Base-by-base conservation (phyloP, 331 rosid genomes). In the Acacia pycnantha region DNA sequence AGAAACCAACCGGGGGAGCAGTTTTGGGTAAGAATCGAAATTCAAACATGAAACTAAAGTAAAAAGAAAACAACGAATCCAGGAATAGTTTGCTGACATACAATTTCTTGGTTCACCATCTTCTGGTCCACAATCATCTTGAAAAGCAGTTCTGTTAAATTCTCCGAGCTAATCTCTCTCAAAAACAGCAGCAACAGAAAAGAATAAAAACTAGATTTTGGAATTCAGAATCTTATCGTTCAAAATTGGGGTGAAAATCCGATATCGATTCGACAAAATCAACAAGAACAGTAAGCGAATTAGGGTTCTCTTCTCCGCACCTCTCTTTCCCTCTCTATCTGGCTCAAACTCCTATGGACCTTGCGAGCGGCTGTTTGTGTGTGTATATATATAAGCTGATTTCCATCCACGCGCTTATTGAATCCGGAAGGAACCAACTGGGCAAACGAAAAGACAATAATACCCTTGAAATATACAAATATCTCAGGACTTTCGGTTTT, bases 71-170 rank as follows among this genome's bases (percentile, higher is more conserved):
- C 12, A 62, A 26, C 2, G 13, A 72, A 19, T 1, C 37, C 10
- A 37, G 33, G 86, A 79, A 90, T 75, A 73, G 84, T 82, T 85
- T 86, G 86, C 79, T 89, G 87, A 82, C 94, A 83, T 5, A 87
- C 86, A 65, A 90, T 86, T 74, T 95, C 94, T 64, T 92, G 94
- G 6, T 94, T 79, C 12, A 88, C 88, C 90, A 90, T 83, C n/a
- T 88, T 81, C 79, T 81, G 90, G 77, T 84, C 81, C 58, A 82
- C 89, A 68, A 93, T 88, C 93, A 90, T 86, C 77, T 75, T 79
- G 46, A 77, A 82, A 70, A 50, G 72, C 70, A 71, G 84, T 77
- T 13, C 41, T 19, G 5, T 22, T 51, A 77, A 24, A 48, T 70
- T 65, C 81, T 50, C 61, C 10, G 41, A 33, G 58, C 70, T 79